Evolutionary conservation across 2,329 filamentous ascomycete species (phyloP).

Genomic region (Aspergillus quadrilineatus): DNA sequence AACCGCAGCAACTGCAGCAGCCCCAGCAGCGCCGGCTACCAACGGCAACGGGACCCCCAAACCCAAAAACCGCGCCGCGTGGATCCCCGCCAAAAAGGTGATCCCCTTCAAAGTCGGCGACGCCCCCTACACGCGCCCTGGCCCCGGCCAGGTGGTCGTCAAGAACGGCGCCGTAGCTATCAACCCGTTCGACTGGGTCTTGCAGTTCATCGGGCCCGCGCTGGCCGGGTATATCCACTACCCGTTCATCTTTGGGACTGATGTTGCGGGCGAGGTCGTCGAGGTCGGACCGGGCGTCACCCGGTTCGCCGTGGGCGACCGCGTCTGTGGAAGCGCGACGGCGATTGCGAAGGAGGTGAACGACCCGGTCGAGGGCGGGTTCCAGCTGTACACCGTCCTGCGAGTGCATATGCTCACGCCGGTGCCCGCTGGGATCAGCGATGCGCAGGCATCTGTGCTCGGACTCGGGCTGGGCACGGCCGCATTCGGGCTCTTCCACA

Average conservation of each 20-base stretch:
- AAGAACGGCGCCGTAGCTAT: constrained; percentile 43
- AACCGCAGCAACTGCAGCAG: neutral
- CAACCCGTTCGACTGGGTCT: constrained; percentile 46
- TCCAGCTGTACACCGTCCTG: constrained; percentile 27
- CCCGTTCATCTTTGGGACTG: constrained; percentile 42
- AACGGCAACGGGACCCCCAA: neutral
- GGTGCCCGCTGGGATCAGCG: constrained; percentile 18
- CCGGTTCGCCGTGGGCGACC: constrained; percentile 44
- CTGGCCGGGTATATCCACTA: constrained; percentile 33
- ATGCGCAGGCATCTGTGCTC: constrained; percentile 22
- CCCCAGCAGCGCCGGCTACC: neutral
- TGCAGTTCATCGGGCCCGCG: constrained; percentile 30
- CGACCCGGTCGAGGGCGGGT: constrained; percentile 19
- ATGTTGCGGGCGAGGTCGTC: constrained; percentile 47
- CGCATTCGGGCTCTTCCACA: constrained; percentile 22
- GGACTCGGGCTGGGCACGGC: constrained; percentile 25
- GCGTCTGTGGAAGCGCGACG: constrained; percentile 38
- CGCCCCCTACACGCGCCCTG: constrained; percentile 40
- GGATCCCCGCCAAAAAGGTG: constrained; percentile 32
- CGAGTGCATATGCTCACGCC: constrained; percentile 14
- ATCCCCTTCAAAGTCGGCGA: constrained; percentile 34
- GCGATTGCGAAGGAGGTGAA: constrained; percentile 17
- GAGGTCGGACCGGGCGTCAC: constrained; percentile 32
- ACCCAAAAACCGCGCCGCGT: constrained; percentile 35
- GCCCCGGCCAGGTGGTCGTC: constrained; percentile 40